These are phyloP conservation scores for Boletellus ananas DNA, from an alignment of 768 basidiomycete genomes.

Conservation along the genomic window DNA sequence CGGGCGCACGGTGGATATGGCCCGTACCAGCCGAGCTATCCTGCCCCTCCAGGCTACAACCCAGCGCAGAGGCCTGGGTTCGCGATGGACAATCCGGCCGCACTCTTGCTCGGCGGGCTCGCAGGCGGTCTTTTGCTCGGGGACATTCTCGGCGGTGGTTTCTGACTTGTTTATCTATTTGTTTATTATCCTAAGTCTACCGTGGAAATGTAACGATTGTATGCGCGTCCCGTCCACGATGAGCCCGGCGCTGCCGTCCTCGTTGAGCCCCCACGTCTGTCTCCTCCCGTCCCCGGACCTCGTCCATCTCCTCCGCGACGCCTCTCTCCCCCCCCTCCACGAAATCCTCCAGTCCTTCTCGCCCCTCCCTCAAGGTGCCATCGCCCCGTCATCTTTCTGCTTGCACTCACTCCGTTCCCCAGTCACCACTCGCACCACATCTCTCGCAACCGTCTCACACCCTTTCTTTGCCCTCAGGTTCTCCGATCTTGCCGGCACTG, in stretches of 20 bases:
- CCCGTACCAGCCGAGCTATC: conserved; percentile 25
- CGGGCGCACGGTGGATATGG: conserved; percentile 32
- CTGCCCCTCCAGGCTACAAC: background rate
- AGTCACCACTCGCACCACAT: conserved; percentile 80
- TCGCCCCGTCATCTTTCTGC: background rate
- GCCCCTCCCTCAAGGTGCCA: conserved; percentile 71
- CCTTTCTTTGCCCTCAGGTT: conserved; percentile 72
- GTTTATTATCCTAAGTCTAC: conserved; percentile 1
- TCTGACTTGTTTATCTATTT: conserved; percentile 23
- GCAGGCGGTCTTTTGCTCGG: conserved; percentile 51
- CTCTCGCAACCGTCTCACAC: conserved; percentile 68
- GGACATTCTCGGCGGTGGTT: conserved; percentile 40
- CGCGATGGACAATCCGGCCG: conserved; percentile 9
- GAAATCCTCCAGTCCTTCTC: conserved; percentile 82
- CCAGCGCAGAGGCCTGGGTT: background rate
- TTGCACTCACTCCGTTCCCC: conserved; percentile 7
- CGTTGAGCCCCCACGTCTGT: conserved; percentile 80
- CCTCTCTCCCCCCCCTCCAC: conserved; percentile 64
- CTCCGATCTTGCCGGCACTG: conserved; percentile 69
- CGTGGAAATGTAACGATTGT: conserved; percentile 5
- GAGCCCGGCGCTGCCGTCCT: conserved; percentile 59
- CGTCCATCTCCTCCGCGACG: conserved; percentile 49
- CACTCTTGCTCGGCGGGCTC: conserved; percentile 39
- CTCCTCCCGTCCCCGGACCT: conserved; percentile 71
- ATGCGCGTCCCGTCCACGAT: conserved; percentile 27